Evolutionary conservation across 352 stramenopile species (phyloP).

Genomic region (Pythium guiyangense): DNA sequence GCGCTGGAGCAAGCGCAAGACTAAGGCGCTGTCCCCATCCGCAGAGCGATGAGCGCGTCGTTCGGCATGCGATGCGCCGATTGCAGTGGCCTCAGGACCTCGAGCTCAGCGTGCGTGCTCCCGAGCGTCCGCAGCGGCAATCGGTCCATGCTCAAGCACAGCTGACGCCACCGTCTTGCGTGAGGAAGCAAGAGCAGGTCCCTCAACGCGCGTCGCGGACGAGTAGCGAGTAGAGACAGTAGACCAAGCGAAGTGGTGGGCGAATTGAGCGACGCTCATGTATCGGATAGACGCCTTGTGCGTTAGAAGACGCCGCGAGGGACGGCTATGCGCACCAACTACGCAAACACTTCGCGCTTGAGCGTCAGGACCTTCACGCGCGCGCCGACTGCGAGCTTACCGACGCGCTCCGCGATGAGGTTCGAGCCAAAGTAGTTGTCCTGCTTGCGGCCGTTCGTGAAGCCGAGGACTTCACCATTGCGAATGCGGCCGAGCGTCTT

Average conservation of each 20-base stretch:
- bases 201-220: no score
- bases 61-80: no score
- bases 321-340: background rate
- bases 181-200: no score
- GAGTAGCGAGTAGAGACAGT: no score
- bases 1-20: no score
- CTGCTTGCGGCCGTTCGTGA: slow-evolving; percentile 40
- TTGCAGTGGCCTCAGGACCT: background rate
- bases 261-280: no score
- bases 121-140: slow-evolving; percentile 50
- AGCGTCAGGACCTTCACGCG: slow-evolving; percentile 62
- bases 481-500: slow-evolving; percentile 46
- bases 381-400: slow-evolving; percentile 35
- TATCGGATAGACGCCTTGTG: no score
- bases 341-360: slow-evolving; percentile 54
- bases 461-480: slow-evolving; percentile 59
- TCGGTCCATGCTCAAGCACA: slow-evolving; percentile 36
- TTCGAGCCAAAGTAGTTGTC: slow-evolving; percentile 82
- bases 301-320: no score
- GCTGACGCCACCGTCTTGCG: background rate
- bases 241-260: no score
- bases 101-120: slow-evolving; percentile 25
- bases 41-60: no score
- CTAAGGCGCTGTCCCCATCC: no score
- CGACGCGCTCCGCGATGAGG: slow-evolving; percentile 41